phyloP scores from a whole-genome alignment of 2,329 filamentous ascomycete genomes.

The Geosmithia flava region DNA sequence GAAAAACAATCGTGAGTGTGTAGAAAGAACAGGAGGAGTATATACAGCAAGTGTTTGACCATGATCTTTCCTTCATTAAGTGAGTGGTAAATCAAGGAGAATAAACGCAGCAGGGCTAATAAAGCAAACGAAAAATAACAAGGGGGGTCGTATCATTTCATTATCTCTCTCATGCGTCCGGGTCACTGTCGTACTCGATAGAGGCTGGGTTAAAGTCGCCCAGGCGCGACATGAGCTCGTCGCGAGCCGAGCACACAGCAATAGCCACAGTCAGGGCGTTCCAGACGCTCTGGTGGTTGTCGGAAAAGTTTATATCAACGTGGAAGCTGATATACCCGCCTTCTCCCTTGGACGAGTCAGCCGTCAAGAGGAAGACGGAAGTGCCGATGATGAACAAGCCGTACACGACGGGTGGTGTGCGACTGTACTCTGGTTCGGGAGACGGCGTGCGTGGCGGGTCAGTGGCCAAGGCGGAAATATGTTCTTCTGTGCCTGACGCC shows the following conservation, averaged over 20 bases:
- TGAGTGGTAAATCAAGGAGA: too few species aligned
- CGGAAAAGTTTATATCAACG: conserved; percentile 25
- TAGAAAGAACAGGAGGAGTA: too few species aligned
- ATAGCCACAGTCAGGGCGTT: conserved; percentile 29
- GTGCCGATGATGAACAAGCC: conserved; percentile 28
- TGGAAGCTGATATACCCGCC: conserved; percentile 27
- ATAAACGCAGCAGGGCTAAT: background rate
- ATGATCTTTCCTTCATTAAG: too few species aligned
- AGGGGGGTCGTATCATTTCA: background rate
- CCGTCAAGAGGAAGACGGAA: conserved; percentile 24
- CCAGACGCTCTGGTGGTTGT: conserved; percentile 27
- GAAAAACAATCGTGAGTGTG: too few species aligned
- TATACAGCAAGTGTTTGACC: too few species aligned
- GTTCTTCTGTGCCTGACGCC: too few species aligned
- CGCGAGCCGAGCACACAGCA: conserved; percentile 24
- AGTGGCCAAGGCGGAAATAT: background rate
- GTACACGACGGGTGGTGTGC: conserved; percentile 26
- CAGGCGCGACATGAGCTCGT: conserved; percentile 20
- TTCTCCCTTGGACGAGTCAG: conserved; percentile 22
- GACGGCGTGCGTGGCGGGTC: conserved; percentile 1
- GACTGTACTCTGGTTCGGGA: conserved; percentile 10
- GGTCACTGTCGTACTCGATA: conserved; percentile 20
- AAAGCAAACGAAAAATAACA: background rate
- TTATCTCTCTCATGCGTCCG: conserved; percentile 17
- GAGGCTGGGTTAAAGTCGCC: conserved; percentile 21